Evolutionary conservation across 176 grass and related monocot genomes (phyloP), one percentile per base, ranked within the genome.

Genomic region (Rhynchospora pubera): DNA sequence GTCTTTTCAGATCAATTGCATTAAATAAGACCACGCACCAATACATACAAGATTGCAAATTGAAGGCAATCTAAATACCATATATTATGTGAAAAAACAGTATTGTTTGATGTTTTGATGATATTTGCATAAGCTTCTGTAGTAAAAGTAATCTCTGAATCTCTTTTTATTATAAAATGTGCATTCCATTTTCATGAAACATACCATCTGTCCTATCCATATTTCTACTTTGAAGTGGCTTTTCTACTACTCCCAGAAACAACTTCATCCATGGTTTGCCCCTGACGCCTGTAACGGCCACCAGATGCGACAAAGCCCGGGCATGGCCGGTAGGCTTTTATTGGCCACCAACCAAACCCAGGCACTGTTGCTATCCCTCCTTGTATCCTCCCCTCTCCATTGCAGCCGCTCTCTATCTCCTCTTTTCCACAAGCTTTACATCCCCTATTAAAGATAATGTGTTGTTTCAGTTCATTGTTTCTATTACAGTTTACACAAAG

Each of bases 211-310:
- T 65, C 11, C 10, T 13, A 63, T 64, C 77, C 87, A 75, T 84
- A 83, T 16, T 82, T 92, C 5, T 88, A 63, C 18, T 57, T 53
- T 42, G 85, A 55, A 6, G 78, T 7, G 14, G 55, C 70, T 59
- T 89, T 92, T 81, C 84, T 84, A 7, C 76, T 81, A 79, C 82
- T 88, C 32, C 92, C 92, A 70, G 87, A 91, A 14, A 88, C 89
- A 11, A 94, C 96, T 52, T 98, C 92, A 28, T 98, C 96, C 90
- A 98, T 94, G 90, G 88, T 98, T 53, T 98, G 96, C 2, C 92
- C 92, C 45, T 87, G 87, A 44, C 92, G 91, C 60, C 85, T 84
- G 79, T 98, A 98, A 18, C 96, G 85, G 23, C 92, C 92, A 6
- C 96, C 96, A 32, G 96, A 88, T 0, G 91, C 87, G 15, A 93